Base-by-base conservation (phyloP, 371 early-diverging fungal genomes). In the Nosema bombycis region DNA sequence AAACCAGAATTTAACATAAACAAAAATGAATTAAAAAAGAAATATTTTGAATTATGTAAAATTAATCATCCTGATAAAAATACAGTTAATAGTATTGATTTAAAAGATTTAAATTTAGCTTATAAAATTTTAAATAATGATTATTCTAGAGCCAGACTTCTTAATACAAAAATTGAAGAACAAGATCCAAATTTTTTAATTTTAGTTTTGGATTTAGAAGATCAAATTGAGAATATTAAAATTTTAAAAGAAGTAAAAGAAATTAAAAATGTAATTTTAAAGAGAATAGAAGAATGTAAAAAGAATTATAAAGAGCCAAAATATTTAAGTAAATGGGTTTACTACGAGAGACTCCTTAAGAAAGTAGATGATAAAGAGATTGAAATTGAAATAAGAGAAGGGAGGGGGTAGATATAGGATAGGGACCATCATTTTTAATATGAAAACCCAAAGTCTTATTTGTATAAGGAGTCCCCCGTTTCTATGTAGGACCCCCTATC, bases 51-150 rank as follows among this genome's bases (percentile, higher is more conserved):
- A 21, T 24, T 78, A 2, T 32, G 21, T 36, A 80, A 46, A 69
- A 72, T 56, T 2, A n/a, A 57, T 38, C 80, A 83, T 77, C 78
- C 83, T 29, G 80, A 80, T 64, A 21, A 24, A 26, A 23, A 32
- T 28, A 46, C 24, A 28, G 30, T 1, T 18, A 57, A 58, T 15
- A 29, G n/a, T 15, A 37, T 6, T 46, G 24, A 24, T 10, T 28
- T 77, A 4, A 29, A 62, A 12, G 23, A 58, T 36, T 38, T 84
- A 1, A 84, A 79, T 62, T 70, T 56, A 15, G 84, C 80, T 15
- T 84, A 82, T 63, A 62, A 56, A 18, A 79, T 32, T 4, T 58
- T 84, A 64, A 77, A 77, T n/a, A 78, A 84, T 74, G 84, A 84
- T 73, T 80, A 75, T 34, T 2, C 61, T 33, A 58, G 84, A 34